These are phyloP conservation scores for Aspergillus cavernicola DNA, from an alignment of 495 filamentous ascomycete species.

Conservation along the genomic window DNA sequence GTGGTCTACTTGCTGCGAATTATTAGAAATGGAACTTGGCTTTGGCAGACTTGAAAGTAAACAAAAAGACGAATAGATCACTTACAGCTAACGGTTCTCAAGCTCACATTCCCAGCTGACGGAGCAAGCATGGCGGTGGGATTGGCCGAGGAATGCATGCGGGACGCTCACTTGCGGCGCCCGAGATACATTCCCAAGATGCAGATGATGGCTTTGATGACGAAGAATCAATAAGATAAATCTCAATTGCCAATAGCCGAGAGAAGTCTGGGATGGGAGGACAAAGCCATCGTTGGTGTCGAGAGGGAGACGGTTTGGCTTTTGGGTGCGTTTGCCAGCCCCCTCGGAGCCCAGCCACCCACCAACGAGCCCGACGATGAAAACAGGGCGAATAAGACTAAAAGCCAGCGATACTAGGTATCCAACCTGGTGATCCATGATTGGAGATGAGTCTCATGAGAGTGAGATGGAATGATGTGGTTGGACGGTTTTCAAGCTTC, in stretches of 20 bases:
- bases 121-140: conserved; percentile 33
- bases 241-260: conserved; percentile 5
- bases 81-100: conserved; percentile 38
- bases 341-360: conserved; percentile 22
- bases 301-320: conserved; percentile 17
- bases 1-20: conserved; percentile 47
- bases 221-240: conserved; percentile 2
- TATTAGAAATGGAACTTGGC: neutral
- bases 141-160: conserved; percentile 22
- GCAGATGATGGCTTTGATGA: conserved; percentile 7
- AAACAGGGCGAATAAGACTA: conserved; percentile 6
- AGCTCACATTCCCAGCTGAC: conserved; percentile 27
- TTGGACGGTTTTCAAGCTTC: neutral
- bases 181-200: conserved; percentile 19
- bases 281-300: neutral
- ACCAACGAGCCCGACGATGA: conserved; percentile 9
- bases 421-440: conserved; percentile 13
- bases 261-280: neutral
- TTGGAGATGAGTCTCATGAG: conserved; percentile 14
- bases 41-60: neutral
- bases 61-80: conserved; percentile 1
- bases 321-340: conserved; percentile 12
- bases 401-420: neutral
- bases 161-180: conserved; percentile 20
- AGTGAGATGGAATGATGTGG: conserved; percentile 1